Percentiles rank a stretch among this genome's conserved stretches.
phyloP scores from a whole-genome alignment of 2,329 filamentous ascomycete species.

The Fusarium sacchari region DNA sequence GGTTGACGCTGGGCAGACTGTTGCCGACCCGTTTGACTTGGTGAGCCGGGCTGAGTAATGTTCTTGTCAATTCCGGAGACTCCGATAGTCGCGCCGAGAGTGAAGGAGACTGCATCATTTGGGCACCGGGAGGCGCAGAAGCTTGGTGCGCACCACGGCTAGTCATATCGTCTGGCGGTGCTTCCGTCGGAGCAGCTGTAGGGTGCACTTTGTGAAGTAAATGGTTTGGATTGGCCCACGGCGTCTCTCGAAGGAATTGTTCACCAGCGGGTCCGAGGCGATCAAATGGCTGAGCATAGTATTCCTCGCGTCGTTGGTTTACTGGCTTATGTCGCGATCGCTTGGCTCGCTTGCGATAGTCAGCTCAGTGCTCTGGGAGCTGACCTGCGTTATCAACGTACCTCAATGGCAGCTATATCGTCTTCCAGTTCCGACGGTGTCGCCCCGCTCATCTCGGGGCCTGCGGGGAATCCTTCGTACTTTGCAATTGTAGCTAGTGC shows the following conservation, averaged over 20 bases:
- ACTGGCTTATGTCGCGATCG: conserved; percentile 51
- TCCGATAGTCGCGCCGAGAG: conserved; percentile 47
- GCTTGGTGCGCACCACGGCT: conserved; percentile 39
- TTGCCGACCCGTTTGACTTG: conserved; percentile 49
- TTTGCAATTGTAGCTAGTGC: conserved; percentile 91
- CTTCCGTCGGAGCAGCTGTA: conserved; percentile 36
- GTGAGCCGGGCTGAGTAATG: conserved; percentile 46
- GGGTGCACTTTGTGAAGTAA: conserved; percentile 68
- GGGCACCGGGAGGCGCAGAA: conserved; percentile 25
- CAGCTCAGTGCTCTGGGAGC: conserved; percentile 38
- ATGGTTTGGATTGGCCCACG: conserved; percentile 92
- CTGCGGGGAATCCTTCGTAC: conserved; percentile 94
- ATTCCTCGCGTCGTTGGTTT: conserved; percentile 57
- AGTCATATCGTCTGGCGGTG: conserved; percentile 12
- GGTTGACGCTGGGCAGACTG: conserved; percentile 44
- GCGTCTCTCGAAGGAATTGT: conserved; percentile 87
- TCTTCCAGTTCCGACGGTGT: conserved; percentile 80
- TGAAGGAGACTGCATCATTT: conserved; percentile 43
- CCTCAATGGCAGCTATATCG: conserved; percentile 89
- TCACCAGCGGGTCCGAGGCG: conserved; percentile 76
- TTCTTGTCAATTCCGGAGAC: conserved; percentile 58
- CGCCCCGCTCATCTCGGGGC: conserved; percentile 82
- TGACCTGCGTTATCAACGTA: conserved; percentile 51
- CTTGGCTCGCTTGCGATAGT: conserved; percentile 47
- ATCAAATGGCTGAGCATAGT: conserved; percentile 58